Evolutionary conservation across 176 grass and related monocot species (phyloP), one percentile per base, ranked within the genome.

Genomic region (Carex scoparia): DNA sequence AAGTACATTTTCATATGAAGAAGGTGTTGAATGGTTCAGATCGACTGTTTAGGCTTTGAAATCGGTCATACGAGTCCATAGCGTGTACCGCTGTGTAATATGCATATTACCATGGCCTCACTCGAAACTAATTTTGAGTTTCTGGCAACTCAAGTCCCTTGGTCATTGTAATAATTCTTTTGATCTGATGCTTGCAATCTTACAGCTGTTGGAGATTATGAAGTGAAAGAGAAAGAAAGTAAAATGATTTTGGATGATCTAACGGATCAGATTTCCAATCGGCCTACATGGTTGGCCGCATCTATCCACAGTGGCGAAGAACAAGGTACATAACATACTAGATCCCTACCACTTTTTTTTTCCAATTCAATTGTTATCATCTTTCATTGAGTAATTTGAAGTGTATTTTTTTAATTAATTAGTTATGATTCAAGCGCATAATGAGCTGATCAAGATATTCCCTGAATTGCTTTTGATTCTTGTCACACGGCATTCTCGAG

Each of bases 271-370:
- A 88, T 98, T 69, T 31, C 38, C 1, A 79, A 82, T 88, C 91
- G 93, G 73, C 96, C 89, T 40, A 42, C 86, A 75, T 95, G 93
- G 93, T 92, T 94, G 88, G 91, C 91, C 69, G 91, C 93, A 81
- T 98, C 96, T 81, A 80, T 98, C 81, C 93, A 98, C 85, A 84
- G 84, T 57, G 93, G 96, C 28, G 93, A 98, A 94, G 89, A 98
- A 90, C 80, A 89, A 91, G 88, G 96, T 84, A 15, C 19, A 80
- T 79, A 69, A 15, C 19, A 80, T 79, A 69, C 35, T 84, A 79
- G 2, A 32, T 75, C 33, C 19, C 42, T 19, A 14, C 35, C 64
- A 35, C 4, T 3, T 55, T 57, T 15, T 54, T 55, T 71, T 15
- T 54, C 18, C 32, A 53, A 67, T 56, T 33, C 14, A 89, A 51